phyloP scores from a whole-genome alignment of 2,329 filamentous ascomycete species.

The Xylariomycetidae sp. region DNA sequence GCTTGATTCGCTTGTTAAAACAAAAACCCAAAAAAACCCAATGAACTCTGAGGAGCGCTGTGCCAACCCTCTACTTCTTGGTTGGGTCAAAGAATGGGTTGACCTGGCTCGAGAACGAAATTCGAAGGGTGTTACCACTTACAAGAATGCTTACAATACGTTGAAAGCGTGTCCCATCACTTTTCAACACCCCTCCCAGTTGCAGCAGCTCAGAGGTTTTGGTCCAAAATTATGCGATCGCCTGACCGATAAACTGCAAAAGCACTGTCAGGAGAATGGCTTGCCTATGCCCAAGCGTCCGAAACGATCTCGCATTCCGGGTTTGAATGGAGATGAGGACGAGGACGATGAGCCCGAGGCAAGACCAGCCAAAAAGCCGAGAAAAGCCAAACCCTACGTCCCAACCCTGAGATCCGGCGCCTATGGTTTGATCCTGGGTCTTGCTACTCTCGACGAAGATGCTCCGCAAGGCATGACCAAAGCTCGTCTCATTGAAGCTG shows the following conservation, averaged over 20 bases:
- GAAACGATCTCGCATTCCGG: conserved; percentile 32
- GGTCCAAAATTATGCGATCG: conserved; percentile 67
- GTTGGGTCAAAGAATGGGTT: conserved; percentile 75
- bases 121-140: conserved; percentile 65
- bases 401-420: conserved; percentile 68
- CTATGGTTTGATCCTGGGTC: conserved; percentile 66
- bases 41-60: conserved; percentile 37
- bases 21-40: too few species aligned
- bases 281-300: conserved; percentile 62
- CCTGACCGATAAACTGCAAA: conserved; percentile 56
- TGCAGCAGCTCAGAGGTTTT: conserved; percentile 68
- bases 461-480: conserved; percentile 59
- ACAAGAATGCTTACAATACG: conserved; percentile 71
- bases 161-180: conserved; percentile 68
- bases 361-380: conserved; percentile 50
- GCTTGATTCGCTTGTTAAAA: too few species aligned
- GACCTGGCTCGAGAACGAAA: conserved; percentile 65
- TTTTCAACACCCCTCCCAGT: conserved; percentile 69
- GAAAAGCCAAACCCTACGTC: conserved; percentile 63
- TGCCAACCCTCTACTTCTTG: conserved; percentile 66
- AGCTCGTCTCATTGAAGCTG: conserved; percentile 60
- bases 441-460: conserved; percentile 56
- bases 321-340: conserved; percentile 29
- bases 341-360: conserved; percentile 27
- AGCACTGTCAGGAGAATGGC: conserved; percentile 62